A percentile compares a stretch with the other conserved stretches of the same genome.
Evolutionary conservation across 2,329 filamentous ascomycete species (phyloP).

Genomic region (Ophiobolus disseminans): DNA sequence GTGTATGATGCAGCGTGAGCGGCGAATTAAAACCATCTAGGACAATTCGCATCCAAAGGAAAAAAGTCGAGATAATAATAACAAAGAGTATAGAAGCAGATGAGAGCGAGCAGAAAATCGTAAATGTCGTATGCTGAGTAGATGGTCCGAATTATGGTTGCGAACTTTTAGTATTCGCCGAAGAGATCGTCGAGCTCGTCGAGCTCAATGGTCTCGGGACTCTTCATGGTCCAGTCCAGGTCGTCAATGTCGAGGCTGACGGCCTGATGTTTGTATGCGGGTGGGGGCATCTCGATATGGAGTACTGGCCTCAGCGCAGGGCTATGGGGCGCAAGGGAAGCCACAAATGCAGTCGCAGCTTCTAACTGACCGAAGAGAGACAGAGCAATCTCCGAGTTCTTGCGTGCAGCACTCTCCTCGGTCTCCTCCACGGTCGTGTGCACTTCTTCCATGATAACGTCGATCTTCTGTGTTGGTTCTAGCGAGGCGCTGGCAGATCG

Average conservation of each 20-base stretch:
- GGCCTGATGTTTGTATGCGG: conserved; percentile 39
- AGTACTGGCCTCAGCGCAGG: conserved; percentile 53
- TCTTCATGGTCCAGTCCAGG: conserved; percentile 58
- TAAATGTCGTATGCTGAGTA: conserved; percentile 33
- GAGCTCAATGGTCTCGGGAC: conserved; percentile 87
- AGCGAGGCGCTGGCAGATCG: conserved; percentile 50
- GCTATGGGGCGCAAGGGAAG: conserved; percentile 51
- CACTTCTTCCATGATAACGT: conserved; percentile 48
- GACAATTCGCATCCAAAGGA: conserved; percentile 28
- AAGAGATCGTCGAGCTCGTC: conserved; percentile 92
- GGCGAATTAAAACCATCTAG: conserved; percentile 39
- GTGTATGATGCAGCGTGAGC: conserved; percentile 41
- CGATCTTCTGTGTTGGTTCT: conserved; percentile 39
- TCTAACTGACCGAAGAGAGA: conserved; percentile 58
- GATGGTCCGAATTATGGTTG: conserved; percentile 12
- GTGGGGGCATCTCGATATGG: conserved; percentile 42
- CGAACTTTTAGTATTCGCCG: conserved; percentile 67
- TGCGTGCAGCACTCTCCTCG: conserved; percentile 57
- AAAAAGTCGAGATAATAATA: conserved; percentile 24
- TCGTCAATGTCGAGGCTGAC: conserved; percentile 44
- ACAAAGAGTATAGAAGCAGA: conserved; percentile 31
- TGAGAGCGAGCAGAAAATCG: conserved; percentile 38
- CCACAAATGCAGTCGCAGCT: conserved; percentile 47
- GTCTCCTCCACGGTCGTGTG: conserved; percentile 51
- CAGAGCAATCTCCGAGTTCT: conserved; percentile 58